Conservation (phyloP, 2,329 filamentous ascomycete species). For the Fusarium luffae region DNA sequence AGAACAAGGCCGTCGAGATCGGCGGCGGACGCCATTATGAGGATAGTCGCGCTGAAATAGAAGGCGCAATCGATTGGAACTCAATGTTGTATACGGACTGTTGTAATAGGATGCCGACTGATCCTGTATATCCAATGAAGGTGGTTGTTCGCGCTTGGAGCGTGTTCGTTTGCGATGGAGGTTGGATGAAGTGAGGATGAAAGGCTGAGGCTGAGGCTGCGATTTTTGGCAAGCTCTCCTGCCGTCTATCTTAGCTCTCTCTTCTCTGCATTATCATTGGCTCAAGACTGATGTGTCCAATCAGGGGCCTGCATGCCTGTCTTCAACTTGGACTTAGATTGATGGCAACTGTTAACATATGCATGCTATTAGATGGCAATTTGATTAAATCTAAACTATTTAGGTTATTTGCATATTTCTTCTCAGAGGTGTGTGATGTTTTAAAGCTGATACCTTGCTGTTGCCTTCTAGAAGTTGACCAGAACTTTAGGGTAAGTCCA, state of each 20-base stretch:
- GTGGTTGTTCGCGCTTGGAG: not conserved
- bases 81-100: not conserved
- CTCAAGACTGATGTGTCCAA: slow-evolving; percentile 22
- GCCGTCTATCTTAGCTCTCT: slow-evolving; percentile 13
- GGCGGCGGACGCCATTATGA: slow-evolving; percentile 64
- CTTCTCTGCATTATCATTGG: slow-evolving; percentile 22
- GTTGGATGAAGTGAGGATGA: slow-evolving; percentile 33
- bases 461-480: too few relatives aligned
- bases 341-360: not conserved
- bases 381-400: not conserved
- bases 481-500: not conserved
- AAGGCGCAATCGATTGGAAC: not conserved
- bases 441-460: not conserved
- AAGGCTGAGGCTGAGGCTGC: slow-evolving; percentile 43
- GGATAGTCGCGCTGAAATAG: slow-evolving; percentile 15
- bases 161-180: slow-evolving; percentile 11
- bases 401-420: not conserved
- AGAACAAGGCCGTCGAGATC: slow-evolving; percentile 83
- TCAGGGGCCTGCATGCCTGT: slow-evolving; percentile 17
- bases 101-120: not conserved
- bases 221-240: slow-evolving; percentile 38
- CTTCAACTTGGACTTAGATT: slow-evolving; percentile 3
- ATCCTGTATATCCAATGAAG: not conserved
- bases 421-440: not conserved
- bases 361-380: not conserved